Percentiles rank a stretch among this genome's conserved stretches.
These are phyloP conservation scores for Stentor roeselii DNA, from an alignment of 73 alveolate genomes.

Conservation along the genomic window DNA sequence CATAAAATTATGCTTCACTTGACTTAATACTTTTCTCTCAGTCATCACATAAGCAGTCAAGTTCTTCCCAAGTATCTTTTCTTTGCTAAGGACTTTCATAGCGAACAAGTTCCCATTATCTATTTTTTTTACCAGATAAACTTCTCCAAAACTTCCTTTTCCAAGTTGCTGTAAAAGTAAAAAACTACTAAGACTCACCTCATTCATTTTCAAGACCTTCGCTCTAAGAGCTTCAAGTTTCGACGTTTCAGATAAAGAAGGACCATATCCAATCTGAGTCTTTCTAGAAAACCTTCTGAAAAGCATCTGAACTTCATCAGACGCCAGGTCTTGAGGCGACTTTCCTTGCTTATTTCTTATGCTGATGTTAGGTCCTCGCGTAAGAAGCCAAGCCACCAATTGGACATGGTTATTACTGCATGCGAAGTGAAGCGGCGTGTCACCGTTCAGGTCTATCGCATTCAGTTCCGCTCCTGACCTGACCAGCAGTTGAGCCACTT, in stretches of 20 bases:
- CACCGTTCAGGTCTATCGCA: slow-evolving; percentile 14
- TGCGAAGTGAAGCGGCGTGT: slow-evolving; percentile 7
- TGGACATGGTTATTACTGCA: no score
- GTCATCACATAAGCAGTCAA: slow-evolving; percentile 54
- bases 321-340: slow-evolving; percentile 4
- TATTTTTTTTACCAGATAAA: slow-evolving; percentile 48
- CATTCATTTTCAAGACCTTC: not conserved
- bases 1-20: slow-evolving; percentile 73
- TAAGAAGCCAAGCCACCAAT: not conserved
- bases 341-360: slow-evolving; percentile 4
- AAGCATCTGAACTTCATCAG: not conserved
- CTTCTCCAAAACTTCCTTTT: slow-evolving; percentile 73
- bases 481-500: slow-evolving; percentile 24
- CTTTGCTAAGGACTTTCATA: slow-evolving; percentile 55
- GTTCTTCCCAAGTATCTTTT: slow-evolving; percentile 29
- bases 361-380: not conserved
- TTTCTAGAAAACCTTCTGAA: not conserved
- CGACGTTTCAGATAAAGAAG: not conserved
- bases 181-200: slow-evolving; percentile 19
- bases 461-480: slow-evolving; percentile 37
- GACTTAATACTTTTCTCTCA: slow-evolving; percentile 68
- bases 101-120: slow-evolving; percentile 52
- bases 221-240: not conserved
- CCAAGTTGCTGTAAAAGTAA: slow-evolving; percentile 39
- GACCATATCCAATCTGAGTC: not conserved